phyloP scores from a whole-genome alignment of 2,329 filamentous ascomycete species.

The Sclerotiophoma versabilis region DNA sequence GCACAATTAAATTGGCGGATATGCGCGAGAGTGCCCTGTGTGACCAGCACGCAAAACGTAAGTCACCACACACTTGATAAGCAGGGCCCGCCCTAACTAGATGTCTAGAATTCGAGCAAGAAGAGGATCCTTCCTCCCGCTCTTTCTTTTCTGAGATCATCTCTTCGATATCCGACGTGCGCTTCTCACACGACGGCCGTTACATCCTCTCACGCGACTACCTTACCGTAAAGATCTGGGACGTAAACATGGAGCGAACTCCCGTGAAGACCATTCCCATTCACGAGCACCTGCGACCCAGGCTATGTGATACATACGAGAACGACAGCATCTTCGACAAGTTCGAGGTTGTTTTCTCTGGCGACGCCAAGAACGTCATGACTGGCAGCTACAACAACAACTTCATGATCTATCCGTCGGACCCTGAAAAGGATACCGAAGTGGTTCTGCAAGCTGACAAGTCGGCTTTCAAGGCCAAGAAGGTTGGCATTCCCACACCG shows the following conservation, averaged over 20 bases:
- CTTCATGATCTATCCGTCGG: conserved; percentile 99
- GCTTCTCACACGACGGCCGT: conserved; percentile 93
- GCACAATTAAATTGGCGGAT: conserved; percentile 97
- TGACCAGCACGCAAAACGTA: conserved; percentile 94
- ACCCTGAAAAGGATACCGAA: conserved; percentile 94
- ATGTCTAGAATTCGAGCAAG: conserved; percentile 89
- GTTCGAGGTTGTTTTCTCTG: conserved; percentile 98
- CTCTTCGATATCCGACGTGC: conserved; percentile 97
- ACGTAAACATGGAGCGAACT: conserved; percentile 98
- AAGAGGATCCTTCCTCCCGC: conserved; percentile 94
- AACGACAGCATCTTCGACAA: conserved; percentile 99
- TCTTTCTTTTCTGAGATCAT: conserved; percentile 99
- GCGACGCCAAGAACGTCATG: conserved; percentile 99
- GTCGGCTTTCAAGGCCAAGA: conserved; percentile 99
- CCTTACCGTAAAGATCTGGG: conserved; percentile 99
- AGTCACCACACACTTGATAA: conserved; percentile 43
- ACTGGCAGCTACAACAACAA: conserved; percentile 99
- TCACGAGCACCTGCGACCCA: conserved; percentile 92
- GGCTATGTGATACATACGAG: conserved; percentile 97
- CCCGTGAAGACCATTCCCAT: conserved; percentile 99
- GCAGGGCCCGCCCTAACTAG: not conserved
- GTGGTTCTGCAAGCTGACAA: conserved; percentile 98
- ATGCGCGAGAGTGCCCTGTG: conserved; percentile 98
- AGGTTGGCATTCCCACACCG: conserved; percentile 95
- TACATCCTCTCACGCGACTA: conserved; percentile 99